Evolutionary conservation across 148 eudicot species (phyloP), one percentile per base, ranked within the genome.

Genomic region (Agrostemma githago): DNA sequence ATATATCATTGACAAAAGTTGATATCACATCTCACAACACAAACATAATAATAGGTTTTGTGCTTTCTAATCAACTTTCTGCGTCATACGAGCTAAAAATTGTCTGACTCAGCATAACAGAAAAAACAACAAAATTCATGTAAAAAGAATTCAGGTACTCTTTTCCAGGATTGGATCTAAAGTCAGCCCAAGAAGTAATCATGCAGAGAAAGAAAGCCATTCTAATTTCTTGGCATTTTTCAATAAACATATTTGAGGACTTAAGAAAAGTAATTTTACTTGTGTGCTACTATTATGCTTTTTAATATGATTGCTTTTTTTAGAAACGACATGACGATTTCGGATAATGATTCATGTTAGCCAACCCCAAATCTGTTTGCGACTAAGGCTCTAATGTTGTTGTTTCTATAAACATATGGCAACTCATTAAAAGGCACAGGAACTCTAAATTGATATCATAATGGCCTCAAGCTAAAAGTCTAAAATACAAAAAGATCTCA

Each of bases 51-150:
- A 10, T 64, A 64, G 19, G 6, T 38, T 63, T 38, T 15, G 37
- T 61, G 37, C 64, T 38, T 64, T 67, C 8, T 67, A 44, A 67
- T 34, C 56, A 67, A 65, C 39, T 60, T 40, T n/a, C 21, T 43
- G 8, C 20, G n/a, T 16, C 48, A 40, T 40, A 6, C 3, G 3
- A 65, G 68, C 68, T 65, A 65, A 65, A 61, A 40, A 40, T 6
- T 51, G 56, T 51, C 14, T 51, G 16, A 10, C 3, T 10, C 15
- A 57, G 16, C 19, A 57, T 57, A 6, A 57, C 5, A 15, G 16
- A 57, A 57, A 4, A 14, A 56, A 17, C 14, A 15, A 57, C 60
- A 16, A 15, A 57, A 57, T 57, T 57, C 16, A 57, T 57, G 60
- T 4, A 0, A 17, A 57, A 57, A 57, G 60, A 10, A 15, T 57